A percentile compares a stretch with the other conserved stretches of the same genome.
Evolutionary conservation across 2,329 filamentous ascomycete genomes (phyloP).

Genomic region (Aspergillus sp.): DNA sequence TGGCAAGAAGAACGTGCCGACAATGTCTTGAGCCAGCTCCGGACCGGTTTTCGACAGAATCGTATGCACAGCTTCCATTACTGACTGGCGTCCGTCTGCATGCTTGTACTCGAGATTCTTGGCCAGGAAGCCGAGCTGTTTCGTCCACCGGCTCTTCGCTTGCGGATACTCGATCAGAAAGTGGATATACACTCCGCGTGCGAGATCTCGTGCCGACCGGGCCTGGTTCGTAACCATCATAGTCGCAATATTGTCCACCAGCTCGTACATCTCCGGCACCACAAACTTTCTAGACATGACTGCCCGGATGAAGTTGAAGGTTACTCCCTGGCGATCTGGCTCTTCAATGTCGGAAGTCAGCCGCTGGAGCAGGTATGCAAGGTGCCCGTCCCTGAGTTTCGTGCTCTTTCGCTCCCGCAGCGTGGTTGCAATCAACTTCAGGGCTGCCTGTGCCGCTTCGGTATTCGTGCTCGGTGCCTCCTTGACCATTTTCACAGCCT

Average conservation of each 20-base stretch:
- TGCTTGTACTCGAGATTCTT: constrained; percentile 87
- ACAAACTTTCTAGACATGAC: constrained; percentile 78
- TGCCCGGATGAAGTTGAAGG: constrained; percentile 86
- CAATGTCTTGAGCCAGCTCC: constrained; percentile 72
- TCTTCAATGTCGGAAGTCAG: constrained; percentile 85
- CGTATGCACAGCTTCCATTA: constrained; percentile 83
- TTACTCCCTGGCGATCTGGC: constrained; percentile 81
- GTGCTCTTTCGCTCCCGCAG: constrained; percentile 72
- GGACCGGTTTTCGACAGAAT: constrained; percentile 78
- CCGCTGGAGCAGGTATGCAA: constrained; percentile 73
- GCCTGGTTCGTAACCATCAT: constrained; percentile 97
- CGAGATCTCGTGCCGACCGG: constrained; percentile 74
- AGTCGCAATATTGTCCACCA: constrained; percentile 74
- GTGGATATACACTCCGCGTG: constrained; percentile 82
- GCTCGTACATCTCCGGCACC: constrained; percentile 81
- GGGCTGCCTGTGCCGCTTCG: constrained; percentile 74
- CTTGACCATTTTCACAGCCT: constrained; percentile 74
- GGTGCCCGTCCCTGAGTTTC: constrained; percentile 65
- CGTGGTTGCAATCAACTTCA: constrained; percentile 80
- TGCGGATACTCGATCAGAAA: constrained; percentile 94
- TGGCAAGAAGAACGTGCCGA: constrained; percentile 73
- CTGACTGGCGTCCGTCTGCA: constrained; percentile 77
- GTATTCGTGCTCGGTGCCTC: constrained; percentile 67
- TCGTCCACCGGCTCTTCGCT: constrained; percentile 76
- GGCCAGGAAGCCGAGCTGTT: constrained; percentile 79